Percentiles rank a stretch among this genome's conserved stretches.
Evolutionary conservation across 2,329 filamentous ascomycete genomes (phyloP).

Genomic region (Diplodia intermedia): DNA sequence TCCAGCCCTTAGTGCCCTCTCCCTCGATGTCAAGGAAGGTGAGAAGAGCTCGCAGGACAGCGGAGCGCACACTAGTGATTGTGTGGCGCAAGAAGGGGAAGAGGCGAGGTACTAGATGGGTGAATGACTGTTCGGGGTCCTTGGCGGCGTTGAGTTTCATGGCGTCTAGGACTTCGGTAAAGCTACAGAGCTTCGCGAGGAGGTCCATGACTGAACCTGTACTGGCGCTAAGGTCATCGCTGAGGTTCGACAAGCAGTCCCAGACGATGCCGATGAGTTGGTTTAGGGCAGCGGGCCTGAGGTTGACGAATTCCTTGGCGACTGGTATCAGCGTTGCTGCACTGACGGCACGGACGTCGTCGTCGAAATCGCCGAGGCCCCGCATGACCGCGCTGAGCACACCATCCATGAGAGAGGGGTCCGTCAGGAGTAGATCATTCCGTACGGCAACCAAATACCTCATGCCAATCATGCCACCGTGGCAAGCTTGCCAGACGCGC

Average conservation of each 20-base stretch:
- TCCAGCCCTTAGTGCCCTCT: conserved; percentile 83
- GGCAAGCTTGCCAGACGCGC: conserved; percentile 91
- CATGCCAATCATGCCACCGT: conserved; percentile 96
- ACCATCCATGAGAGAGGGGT: conserved; percentile 87
- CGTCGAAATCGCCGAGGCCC: conserved; percentile 86
- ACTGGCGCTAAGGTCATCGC: conserved; percentile 94
- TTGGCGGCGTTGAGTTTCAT: conserved; percentile 90
- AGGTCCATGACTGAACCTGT: conserved; percentile 99
- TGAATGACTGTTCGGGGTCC: conserved; percentile 88
- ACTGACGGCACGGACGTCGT: conserved; percentile 95
- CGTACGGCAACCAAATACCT: conserved; percentile 94
- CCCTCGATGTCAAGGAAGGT: conserved; percentile 91
- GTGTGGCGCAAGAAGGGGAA: conserved; percentile 97
- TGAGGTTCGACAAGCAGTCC: conserved; percentile 95
- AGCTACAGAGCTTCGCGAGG: conserved; percentile 91
- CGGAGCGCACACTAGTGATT: conserved; percentile 92
- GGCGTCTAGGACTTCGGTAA: conserved; percentile 86
- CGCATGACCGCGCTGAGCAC: conserved; percentile 94
- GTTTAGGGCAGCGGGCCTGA: conserved; percentile 79
- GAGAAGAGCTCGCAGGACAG: conserved; percentile 87
- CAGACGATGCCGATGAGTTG: conserved; percentile 92
- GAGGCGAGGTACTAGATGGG: conserved; percentile 86
- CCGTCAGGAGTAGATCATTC: conserved; percentile 86
- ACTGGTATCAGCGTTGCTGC: conserved; percentile 97
- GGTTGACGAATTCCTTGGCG: conserved; percentile 88